Evolutionary conservation across 1,284 basidiomycete species (phyloP), one percentile per base, ranked within the genome.

Genomic region (Flammula alnicola): DNA sequence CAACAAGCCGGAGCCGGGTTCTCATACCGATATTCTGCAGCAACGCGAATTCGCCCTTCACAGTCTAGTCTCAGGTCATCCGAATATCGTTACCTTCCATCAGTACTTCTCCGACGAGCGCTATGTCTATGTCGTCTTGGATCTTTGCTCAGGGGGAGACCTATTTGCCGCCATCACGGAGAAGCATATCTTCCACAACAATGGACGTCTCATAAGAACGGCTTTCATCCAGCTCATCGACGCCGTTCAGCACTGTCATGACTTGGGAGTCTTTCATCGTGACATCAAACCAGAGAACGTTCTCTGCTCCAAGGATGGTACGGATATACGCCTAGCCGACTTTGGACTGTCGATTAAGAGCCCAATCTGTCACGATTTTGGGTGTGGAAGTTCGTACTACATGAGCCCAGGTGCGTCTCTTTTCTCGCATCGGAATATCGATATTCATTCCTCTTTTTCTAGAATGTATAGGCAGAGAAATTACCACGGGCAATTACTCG

Each of bases 231-330:
- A 91, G 65, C 83, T 95, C 51, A 74, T 94, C 52, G 89, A 93
- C 53, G 89, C 89, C 0, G 83, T 95, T 30, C 78, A 88, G 40
- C 80, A 86, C 64, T 83, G 80, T 63, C 86, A 92, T 63, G 68
- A 70, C 22, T 73, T 79, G 37, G 83, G 84, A 47, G 84, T 95
- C 59, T 93, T 81, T 64, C 93, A 95, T 71, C 86, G 92, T 23
- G 92, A 95, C 62, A 78, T 95, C 62, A 95, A 95, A 66, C 93
- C 92, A 0, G 92, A 93, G 64, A 95, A 95, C 67, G 88, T 95
- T 39, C 72, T 96, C 25, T 90, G 84, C 62, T 79, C 58, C n/a
- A 57, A 67, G 17, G 71, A 70, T 39, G 88, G 90, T 14, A 67
- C 71, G 33, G 73, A 74, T 52, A 78, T 94, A 19, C 77, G 79